Evolutionary conservation across 352 stramenopile genomes (phyloP).

Genomic region (Pythium brachiatum): DNA sequence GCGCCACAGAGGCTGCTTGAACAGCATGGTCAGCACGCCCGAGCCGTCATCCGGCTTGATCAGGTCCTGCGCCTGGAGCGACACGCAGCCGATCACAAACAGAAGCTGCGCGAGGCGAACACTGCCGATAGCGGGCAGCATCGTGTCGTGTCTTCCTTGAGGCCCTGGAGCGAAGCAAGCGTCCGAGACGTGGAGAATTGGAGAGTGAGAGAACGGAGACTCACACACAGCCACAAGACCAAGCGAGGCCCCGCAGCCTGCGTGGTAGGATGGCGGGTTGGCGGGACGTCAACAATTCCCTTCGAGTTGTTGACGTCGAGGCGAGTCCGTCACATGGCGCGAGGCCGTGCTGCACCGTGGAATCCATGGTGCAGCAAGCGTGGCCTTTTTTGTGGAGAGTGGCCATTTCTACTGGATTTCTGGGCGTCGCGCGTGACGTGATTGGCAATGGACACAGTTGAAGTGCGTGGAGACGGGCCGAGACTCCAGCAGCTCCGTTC

Average conservation of each 20-base stretch:
- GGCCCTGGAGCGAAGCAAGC: neutral
- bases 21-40: slow-evolving; percentile 24
- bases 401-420: slow-evolving; percentile 26
- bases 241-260: too few relatives aligned
- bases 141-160: slow-evolving; percentile 4
- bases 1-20: slow-evolving; percentile 23
- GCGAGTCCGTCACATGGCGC: neutral
- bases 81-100: slow-evolving; percentile 19
- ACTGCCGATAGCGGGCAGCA: slow-evolving; percentile 22
- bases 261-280: too few relatives aligned
- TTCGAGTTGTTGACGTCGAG: neutral
- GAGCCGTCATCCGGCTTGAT: slow-evolving; percentile 27
- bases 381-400: slow-evolving; percentile 13
- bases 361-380: too few relatives aligned
- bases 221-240: too few relatives aligned
- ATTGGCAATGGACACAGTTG: slow-evolving; percentile 6
- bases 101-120: slow-evolving; percentile 22
- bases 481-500: neutral
- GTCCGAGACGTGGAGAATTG: slow-evolving; percentile 16
- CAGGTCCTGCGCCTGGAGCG: slow-evolving; percentile 19
- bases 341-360: too few relatives aligned
- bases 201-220: slow-evolving; percentile 11
- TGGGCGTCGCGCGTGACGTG: neutral
- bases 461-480: slow-evolving; percentile 1
- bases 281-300: too few relatives aligned